Evolutionary conservation across 1,139 yeast species (phyloP), one percentile per base, ranked within the genome.

Genomic region (Kodamaea derodonti): DNA sequence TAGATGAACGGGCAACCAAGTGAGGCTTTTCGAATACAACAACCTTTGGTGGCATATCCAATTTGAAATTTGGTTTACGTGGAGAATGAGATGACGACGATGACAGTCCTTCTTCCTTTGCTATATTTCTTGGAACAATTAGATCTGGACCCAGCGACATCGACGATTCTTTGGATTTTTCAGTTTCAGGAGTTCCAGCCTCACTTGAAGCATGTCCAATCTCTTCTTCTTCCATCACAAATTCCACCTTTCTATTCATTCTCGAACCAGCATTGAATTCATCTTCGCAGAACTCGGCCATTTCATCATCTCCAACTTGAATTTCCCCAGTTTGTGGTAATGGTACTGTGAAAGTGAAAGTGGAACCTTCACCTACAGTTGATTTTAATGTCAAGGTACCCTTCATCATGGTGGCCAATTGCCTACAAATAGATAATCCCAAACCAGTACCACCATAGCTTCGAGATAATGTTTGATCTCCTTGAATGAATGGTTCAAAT

Each of bases 401-500:
- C 37, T 82, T 76, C 90, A 90, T 86, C 80, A 90, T 80, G 24
- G 75, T 76, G 1, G 96, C 95, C 42, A 92, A 71, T 59, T 92
- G 97, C 40, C 90, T 74, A 58, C 97, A 90, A 54, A 92, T 90
- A 0, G 96, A 86, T 32, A 92, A 71, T 17, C 95, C 95, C 33
- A 86, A 69, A 12, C 28, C 98, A 0, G 97, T 88, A 46, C 98
- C 98, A 38, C 97, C 96, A 54, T 85, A 84, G 36, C 90, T 85
- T 55, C 96, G 71, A 3, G 95, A 84, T 25, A 90, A 69, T 0
- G 97, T 88, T 58, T 90, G 97, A 51, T 92, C 97, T 29, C 97
- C 97, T 60, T 90, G 98, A 22, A 87, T 87, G 63, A 92, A 92
- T 3, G 97, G 97, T 53, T 92, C 97, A 60, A 92, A 92, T 1